Evolutionary conservation across 2,329 filamentous ascomycete genomes (phyloP).

Genomic region (Exophiala spinifera): DNA sequence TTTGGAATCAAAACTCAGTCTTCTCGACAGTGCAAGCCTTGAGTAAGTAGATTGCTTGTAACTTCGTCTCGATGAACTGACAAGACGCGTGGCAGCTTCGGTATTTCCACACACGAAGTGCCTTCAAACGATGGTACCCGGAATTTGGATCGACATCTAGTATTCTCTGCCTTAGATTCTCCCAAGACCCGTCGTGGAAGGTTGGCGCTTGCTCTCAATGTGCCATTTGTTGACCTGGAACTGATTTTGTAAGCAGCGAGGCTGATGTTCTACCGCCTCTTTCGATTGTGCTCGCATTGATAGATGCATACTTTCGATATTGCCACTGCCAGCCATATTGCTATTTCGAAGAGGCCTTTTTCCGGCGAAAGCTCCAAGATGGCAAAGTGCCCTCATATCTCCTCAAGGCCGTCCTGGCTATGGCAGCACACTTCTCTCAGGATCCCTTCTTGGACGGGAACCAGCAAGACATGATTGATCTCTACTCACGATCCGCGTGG

Average conservation of each 20-base stretch:
- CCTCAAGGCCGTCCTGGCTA: constrained; percentile 35
- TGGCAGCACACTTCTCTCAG: constrained; percentile 33
- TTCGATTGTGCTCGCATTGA: constrained; percentile 18
- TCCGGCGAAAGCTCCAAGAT: constrained; percentile 32
- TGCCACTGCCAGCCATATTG: constrained; percentile 41
- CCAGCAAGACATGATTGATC: constrained; percentile 26
- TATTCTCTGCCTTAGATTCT: too few species aligned
- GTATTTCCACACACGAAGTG: too few species aligned
- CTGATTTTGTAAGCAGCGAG: neutral
- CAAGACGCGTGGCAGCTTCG: too few species aligned
- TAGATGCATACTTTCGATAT: constrained; percentile 36
- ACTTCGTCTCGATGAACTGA: too few species aligned
- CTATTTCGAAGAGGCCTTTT: constrained; percentile 37
- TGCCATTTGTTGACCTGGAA: neutral
- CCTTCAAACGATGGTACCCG: too few species aligned
- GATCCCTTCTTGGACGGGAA: constrained; percentile 32
- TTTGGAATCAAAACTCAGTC: constrained; percentile 16
- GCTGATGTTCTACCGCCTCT: constrained; percentile 3
- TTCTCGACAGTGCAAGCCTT: constrained; percentile 5
- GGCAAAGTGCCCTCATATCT: constrained; percentile 32
- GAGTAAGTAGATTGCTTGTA: constrained; percentile 1
- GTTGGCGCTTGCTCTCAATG: too few species aligned
- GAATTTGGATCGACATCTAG: too few species aligned
- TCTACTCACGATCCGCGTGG: constrained; percentile 37
- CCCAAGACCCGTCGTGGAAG: too few species aligned